Conservation (phyloP, 2,329 filamentous ascomycete species). For the Fusarium musae region DNA sequence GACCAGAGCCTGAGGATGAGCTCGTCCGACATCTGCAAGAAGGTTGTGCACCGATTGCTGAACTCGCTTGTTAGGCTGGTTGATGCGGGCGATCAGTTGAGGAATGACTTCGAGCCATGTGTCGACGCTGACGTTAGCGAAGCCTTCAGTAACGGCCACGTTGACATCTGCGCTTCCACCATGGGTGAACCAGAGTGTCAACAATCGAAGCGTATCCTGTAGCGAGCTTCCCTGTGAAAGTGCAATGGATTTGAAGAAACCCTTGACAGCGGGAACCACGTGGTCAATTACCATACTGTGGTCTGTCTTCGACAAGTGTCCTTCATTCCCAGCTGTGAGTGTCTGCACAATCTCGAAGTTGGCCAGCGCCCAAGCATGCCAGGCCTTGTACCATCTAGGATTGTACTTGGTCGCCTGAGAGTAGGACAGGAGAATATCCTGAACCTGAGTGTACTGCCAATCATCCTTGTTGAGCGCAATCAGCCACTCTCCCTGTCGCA, state of each 20-base stretch:
- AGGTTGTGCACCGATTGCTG: slow-evolving; percentile 92
- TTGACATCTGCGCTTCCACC: slow-evolving; percentile 91
- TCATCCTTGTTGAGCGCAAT: slow-evolving; percentile 85
- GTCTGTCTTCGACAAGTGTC: slow-evolving; percentile 58
- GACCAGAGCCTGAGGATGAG: slow-evolving; percentile 94
- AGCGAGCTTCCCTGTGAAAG: slow-evolving; percentile 91
- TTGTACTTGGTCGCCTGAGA: slow-evolving; percentile 93
- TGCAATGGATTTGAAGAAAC: slow-evolving; percentile 97
- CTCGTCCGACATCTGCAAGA: slow-evolving; percentile 89
- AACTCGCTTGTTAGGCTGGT: slow-evolving; percentile 90
- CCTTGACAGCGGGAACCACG: slow-evolving; percentile 92
- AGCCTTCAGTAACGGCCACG: slow-evolving; percentile 86
- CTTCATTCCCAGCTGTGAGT: slow-evolving; percentile 73
- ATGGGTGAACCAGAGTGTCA: slow-evolving; percentile 97
- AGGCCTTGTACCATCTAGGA: slow-evolving; percentile 96
- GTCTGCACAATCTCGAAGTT: slow-evolving; percentile 98
- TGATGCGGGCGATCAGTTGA: slow-evolving; percentile 96
- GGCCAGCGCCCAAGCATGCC: slow-evolving; percentile 97
- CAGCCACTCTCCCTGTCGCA: slow-evolving; percentile 97
- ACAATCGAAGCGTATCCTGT: slow-evolving; percentile 90
- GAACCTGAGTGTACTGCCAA: slow-evolving; percentile 87
- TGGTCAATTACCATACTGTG: slow-evolving; percentile 81
- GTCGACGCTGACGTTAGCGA: slow-evolving; percentile 91
- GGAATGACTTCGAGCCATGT: slow-evolving; percentile 99
- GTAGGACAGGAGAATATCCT: slow-evolving; percentile 92